phyloP scores from a whole-genome alignment of 75 land plant genomes.

The Sequoia sempervirens region DNA sequence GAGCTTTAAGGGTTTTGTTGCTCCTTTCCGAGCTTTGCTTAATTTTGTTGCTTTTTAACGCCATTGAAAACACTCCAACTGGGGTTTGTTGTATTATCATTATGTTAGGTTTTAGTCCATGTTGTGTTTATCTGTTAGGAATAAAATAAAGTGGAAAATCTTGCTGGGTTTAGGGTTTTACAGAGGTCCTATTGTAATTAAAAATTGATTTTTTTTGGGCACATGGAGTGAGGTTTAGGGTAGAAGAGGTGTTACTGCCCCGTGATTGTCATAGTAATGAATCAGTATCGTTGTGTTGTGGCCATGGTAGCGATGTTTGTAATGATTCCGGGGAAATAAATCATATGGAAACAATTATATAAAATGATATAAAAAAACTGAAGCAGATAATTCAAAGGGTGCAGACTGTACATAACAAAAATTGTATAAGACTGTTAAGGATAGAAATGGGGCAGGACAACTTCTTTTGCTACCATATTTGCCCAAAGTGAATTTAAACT shows the following conservation, averaged over 20 bases:
- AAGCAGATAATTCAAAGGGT: not conserved
- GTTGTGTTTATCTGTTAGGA: not conserved
- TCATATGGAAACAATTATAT: not conserved
- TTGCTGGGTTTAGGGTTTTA: conserved; percentile 6
- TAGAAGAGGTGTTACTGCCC: not conserved
- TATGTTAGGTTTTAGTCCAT: not conserved
- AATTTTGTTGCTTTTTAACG: not conserved
- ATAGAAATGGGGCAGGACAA: not conserved
- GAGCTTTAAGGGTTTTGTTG: not conserved
- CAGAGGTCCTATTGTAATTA: not conserved
- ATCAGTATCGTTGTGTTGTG: not conserved
- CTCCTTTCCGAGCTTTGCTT: not conserved
- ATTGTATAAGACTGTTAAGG: not conserved
- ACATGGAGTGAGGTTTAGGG: not conserved
- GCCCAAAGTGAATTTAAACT: not conserved
- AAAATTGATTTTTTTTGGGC: not conserved
- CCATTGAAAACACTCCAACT: not conserved
- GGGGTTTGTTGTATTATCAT: not conserved
- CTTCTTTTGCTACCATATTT: not conserved
- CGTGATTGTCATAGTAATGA: not conserved
- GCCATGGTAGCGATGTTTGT: not conserved
- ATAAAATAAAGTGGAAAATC: not conserved
- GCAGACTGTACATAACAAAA: not conserved
- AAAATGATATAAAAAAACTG: not conserved
- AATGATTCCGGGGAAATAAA: not conserved